These are phyloP conservation scores for Vigna nakashimae DNA, from an alignment of 306 rosid species.

Conservation along the genomic window DNA sequence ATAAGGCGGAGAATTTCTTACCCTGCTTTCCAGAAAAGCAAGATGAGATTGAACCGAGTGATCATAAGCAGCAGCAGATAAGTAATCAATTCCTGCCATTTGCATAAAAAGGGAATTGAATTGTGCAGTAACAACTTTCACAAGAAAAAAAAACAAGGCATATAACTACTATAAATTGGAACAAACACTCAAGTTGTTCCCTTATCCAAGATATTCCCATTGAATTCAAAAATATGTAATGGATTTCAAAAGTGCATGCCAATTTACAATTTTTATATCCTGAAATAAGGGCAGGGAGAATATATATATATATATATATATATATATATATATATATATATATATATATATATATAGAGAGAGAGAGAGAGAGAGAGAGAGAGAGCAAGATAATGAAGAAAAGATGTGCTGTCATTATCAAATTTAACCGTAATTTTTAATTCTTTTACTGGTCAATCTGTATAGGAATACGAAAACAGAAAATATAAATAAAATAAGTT, in stretches of 20 bases:
- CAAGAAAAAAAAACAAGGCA: background rate
- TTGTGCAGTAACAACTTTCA: background rate
- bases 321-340: no score
- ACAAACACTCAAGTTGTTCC: no score
- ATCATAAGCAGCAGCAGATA: constrained; percentile 58
- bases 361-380: no score
- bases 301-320: no score
- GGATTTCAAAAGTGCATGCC: no score
- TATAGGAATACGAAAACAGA: background rate
- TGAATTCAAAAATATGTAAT: no score
- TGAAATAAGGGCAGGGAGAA: no score
- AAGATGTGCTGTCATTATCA: background rate
- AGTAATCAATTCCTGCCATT: constrained; percentile 59
- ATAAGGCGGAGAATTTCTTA: constrained; percentile 45
- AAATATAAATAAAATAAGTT: background rate
- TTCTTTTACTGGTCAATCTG: background rate
- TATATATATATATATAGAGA: no score
- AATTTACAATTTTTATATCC: no score
- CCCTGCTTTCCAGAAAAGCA: constrained; percentile 53
- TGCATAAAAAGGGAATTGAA: constrained; percentile 37
- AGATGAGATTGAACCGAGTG: constrained; percentile 50
- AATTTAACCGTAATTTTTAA: background rate
- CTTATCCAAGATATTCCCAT: no score
- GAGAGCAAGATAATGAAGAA: no score
- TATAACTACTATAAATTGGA: background rate